These are phyloP conservation scores for Leishmania guyanensis DNA, from an alignment of 208 protist genomes.

Conservation along the genomic window DNA sequence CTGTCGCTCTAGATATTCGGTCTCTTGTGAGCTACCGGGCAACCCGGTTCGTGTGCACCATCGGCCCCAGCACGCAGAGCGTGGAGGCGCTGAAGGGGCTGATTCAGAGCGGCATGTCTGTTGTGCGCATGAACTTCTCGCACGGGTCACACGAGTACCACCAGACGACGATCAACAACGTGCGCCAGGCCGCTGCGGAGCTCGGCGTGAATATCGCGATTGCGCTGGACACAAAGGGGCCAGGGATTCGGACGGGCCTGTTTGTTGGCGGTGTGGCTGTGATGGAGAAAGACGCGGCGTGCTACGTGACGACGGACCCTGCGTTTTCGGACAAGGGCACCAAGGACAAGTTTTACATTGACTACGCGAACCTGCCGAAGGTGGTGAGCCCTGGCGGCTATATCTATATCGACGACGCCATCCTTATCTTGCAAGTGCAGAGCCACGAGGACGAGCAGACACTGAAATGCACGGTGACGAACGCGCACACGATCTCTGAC, in stretches of 20 bases:
- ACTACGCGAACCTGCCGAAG: conserved; percentile 89
- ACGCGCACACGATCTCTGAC: conserved; percentile 78
- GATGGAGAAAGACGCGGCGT: conserved; percentile 69
- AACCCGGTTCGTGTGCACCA: conserved; percentile 97
- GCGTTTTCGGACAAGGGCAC: conserved; percentile 80
- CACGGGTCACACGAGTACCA: conserved; percentile 98
- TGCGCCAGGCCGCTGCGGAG: conserved; percentile 89
- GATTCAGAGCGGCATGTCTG: conserved; percentile 96
- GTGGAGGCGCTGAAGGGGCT: conserved; percentile 93
- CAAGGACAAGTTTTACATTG: conserved; percentile 89
- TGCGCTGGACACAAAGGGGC: conserved; percentile 93
- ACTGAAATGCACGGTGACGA: conserved; percentile 83
- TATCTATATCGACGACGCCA: conserved; percentile 97
- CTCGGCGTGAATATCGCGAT: conserved; percentile 92
- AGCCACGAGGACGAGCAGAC: conserved; percentile 70
- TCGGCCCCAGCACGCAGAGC: conserved; percentile 95
- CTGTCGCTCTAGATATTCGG: conserved; percentile 86
- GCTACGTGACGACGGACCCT: conserved; percentile 92
- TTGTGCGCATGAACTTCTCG: conserved; percentile 98
- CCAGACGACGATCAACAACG: conserved; percentile 93
- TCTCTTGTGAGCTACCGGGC: conserved; percentile 74
- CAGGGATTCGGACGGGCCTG: conserved; percentile 96
- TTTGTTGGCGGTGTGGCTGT: conserved; percentile 77
- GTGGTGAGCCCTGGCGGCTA: conserved; percentile 79
- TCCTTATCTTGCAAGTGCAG: conserved; percentile 91